phyloP scores from a whole-genome alignment of 106 monocot species.

The Dendrobium huoshanense region DNA sequence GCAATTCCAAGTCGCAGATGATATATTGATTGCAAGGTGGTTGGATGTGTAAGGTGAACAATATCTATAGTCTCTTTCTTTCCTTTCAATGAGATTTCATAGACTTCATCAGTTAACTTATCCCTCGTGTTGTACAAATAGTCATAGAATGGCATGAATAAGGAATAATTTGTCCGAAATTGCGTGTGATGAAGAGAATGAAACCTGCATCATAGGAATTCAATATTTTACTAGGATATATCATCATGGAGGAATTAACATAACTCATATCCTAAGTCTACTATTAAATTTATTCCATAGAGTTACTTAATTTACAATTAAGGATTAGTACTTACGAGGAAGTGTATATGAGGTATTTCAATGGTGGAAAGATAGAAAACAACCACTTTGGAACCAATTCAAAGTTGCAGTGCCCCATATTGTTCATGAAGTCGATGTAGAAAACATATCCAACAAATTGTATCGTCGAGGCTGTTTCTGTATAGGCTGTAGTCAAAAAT shows the following conservation, averaged over 20 bases:
- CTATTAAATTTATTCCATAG: background rate
- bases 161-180: constrained; percentile 66
- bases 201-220: constrained; percentile 28
- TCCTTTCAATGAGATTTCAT: constrained; percentile 44
- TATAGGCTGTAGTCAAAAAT: constrained; percentile 19
- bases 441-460: constrained; percentile 16
- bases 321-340: constrained; percentile 63
- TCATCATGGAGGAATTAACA: background rate
- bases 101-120: constrained; percentile 47
- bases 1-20: constrained; percentile 62
- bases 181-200: constrained; percentile 81
- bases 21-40: constrained; percentile 55
- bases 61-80: constrained; percentile 47
- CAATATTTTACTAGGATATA: background rate
- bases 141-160: constrained; percentile 82
- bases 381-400: constrained; percentile 63
- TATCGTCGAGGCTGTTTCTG: constrained; percentile 28
- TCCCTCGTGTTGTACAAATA: constrained; percentile 65
- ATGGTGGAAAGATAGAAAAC: constrained; percentile 52
- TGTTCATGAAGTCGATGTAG: constrained; percentile 79
- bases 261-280: background rate
- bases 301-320: background rate
- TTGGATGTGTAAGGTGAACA: constrained; percentile 70
- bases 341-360: constrained; percentile 88
- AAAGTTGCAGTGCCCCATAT: constrained; percentile 87